Evolutionary conservation across 2,329 filamentous ascomycete genomes (phyloP).

Genomic region (Beauveria caledonica): DNA sequence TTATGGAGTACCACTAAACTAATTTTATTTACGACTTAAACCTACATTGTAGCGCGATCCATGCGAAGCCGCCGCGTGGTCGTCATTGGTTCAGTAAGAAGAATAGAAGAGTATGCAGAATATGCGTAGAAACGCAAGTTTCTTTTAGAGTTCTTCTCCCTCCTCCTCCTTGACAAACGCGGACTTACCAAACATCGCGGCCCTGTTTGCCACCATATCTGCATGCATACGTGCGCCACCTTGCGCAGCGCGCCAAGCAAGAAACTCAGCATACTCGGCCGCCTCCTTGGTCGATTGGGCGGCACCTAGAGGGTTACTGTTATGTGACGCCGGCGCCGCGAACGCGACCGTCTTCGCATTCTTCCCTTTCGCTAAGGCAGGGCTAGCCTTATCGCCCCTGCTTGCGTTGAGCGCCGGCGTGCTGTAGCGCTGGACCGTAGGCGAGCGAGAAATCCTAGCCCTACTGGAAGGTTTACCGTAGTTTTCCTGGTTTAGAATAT

Average conservation of each 20-base stretch:
- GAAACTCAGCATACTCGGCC: too few relatives aligned
- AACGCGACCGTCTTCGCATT: neutral
- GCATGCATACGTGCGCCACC: too few relatives aligned
- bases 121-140: too few relatives aligned
- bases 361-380: neutral
- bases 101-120: too few relatives aligned
- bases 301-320: neutral
- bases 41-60: neutral
- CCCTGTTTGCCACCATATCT: too few relatives aligned
- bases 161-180: too few relatives aligned
- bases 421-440: neutral
- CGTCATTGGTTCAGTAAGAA: too few relatives aligned
- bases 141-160: too few relatives aligned
- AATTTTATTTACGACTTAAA: neutral
- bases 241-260: too few relatives aligned
- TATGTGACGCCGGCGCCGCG: neutral
- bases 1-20: neutral
- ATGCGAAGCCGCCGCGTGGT: neutral
- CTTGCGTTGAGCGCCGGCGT: neutral
- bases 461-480: neutral
- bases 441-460: neutral
- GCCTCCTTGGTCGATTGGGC: too few relatives aligned
- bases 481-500: neutral
- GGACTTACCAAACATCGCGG: too few relatives aligned
- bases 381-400: neutral